phyloP scores from a whole-genome alignment of 1,284 basidiomycete genomes.

The Fomitiporia mediterranea region DNA sequence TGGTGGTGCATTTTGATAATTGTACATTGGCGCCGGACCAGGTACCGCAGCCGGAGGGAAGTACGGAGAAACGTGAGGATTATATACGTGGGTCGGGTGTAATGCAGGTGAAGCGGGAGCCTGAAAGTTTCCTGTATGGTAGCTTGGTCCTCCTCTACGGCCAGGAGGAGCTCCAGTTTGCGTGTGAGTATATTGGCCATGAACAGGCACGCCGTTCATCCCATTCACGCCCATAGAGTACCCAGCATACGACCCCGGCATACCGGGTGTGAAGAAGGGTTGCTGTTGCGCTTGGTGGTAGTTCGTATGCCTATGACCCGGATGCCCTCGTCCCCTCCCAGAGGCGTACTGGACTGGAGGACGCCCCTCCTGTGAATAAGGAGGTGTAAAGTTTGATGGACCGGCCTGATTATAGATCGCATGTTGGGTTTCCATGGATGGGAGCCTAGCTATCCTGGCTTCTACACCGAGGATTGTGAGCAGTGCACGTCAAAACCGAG shows the following conservation, averaged over 20 bases:
- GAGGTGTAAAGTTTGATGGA: slow-evolving; percentile 10
- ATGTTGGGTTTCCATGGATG: slow-evolving; percentile 10
- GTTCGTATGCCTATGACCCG: slow-evolving; percentile 4
- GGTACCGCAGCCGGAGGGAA: slow-evolving; percentile 3
- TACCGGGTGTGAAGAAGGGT: slow-evolving; percentile 8
- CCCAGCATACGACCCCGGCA: slow-evolving; percentile 6
- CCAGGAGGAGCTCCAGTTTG: not conserved
- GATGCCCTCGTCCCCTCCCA: slow-evolving; percentile 14
- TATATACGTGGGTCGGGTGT: slow-evolving; percentile 11
- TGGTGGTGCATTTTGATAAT: slow-evolving; percentile 7
- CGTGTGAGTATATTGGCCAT: slow-evolving; percentile 11
- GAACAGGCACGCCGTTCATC: not conserved
- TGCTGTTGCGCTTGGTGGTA: slow-evolving; percentile 12
- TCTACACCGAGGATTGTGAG: not conserved
- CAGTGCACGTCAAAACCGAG: too few species aligned
- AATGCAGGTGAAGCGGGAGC: slow-evolving; percentile 12
- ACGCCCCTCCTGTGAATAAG: slow-evolving; percentile 13
- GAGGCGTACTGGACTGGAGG: slow-evolving; percentile 6
- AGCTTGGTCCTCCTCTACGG: slow-evolving; percentile 8
- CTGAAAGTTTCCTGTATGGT: slow-evolving; percentile 6
- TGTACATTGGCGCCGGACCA: slow-evolving; percentile 7
- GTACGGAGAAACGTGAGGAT: slow-evolving; percentile 11
- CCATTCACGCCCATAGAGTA: slow-evolving; percentile 11
- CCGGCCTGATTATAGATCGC: slow-evolving; percentile 15
- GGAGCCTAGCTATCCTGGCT: not conserved